Percentiles rank a stretch among this genome's conserved stretches.
These are phyloP conservation scores for Papiliotrema nemorosa DNA, from an alignment of 1,284 basidiomycete species.

Conservation along the genomic window DNA sequence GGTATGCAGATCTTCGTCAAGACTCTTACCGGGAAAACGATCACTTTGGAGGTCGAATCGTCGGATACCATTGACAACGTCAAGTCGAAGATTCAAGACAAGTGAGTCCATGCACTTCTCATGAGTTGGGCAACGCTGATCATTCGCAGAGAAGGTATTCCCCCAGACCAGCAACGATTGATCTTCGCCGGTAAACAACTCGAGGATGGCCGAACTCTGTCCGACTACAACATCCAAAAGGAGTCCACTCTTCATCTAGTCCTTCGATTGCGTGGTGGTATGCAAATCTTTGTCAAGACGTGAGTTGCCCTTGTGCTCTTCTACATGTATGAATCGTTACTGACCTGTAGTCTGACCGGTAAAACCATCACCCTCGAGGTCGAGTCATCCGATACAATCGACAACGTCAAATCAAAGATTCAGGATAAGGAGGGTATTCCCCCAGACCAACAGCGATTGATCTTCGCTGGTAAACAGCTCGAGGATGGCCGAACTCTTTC, in stretches of 20 bases:
- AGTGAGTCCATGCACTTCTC: too few relatives aligned
- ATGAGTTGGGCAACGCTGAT: too few relatives aligned
- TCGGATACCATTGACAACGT: too few relatives aligned
- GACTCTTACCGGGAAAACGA: too few relatives aligned
- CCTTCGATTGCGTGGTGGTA: constrained; percentile 92
- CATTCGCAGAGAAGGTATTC: constrained; percentile 85
- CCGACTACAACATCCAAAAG: constrained; percentile 99
- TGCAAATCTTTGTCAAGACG: constrained; percentile 98
- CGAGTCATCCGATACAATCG: constrained; percentile 86
- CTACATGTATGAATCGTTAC: background rate
- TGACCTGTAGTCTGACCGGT: constrained; percentile 77
- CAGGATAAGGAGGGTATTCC: constrained; percentile 90
- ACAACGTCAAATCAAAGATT: constrained; percentile 96
- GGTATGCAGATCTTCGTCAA: constrained; percentile 97
- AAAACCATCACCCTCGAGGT: constrained; percentile 96
- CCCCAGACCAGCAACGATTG: constrained; percentile 53
- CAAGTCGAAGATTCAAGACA: too few relatives aligned
- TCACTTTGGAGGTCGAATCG: too few relatives aligned
- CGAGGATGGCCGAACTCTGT: constrained; percentile 90
- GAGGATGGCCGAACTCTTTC: constrained; percentile 86
- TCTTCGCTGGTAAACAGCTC: constrained; percentile 98
- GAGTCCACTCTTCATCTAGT: constrained; percentile 98
- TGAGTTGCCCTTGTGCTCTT: constrained; percentile 47
- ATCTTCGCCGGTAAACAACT: constrained; percentile 93
- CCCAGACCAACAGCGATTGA: constrained; percentile 88